Conservation (phyloP, 1,284 basidiomycete species). For the Naganishia sp. region DNA sequence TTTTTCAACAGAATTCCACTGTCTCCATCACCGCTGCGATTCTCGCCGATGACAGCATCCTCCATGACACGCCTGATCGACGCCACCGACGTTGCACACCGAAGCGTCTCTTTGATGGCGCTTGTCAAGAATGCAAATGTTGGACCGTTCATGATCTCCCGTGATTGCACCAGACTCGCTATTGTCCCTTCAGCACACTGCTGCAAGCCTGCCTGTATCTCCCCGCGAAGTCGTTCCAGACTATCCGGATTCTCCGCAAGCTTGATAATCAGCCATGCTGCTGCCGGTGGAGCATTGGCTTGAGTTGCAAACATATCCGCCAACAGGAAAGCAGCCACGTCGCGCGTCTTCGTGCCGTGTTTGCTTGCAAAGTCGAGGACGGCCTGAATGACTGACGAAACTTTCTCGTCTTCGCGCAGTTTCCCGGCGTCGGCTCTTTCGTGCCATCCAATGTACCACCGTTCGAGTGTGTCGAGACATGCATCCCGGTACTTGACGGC, state of each 20-base stretch:
- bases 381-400: neutral
- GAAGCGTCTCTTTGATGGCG: constrained; percentile 24
- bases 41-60: constrained; percentile 13
- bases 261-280: constrained; percentile 20
- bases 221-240: constrained; percentile 1
- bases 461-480: constrained; percentile 17
- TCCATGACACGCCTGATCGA: constrained; percentile 10
- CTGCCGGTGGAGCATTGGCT: constrained; percentile 26
- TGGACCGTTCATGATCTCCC: constrained; percentile 4
- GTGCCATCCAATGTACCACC: constrained; percentile 6
- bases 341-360: constrained; percentile 1
- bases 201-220: constrained; percentile 9
- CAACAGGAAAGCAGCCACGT: constrained; percentile 3
- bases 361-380: constrained; percentile 5
- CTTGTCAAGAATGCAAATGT: constrained; percentile 19
- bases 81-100: constrained; percentile 4
- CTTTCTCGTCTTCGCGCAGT: neutral
- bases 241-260: constrained; percentile 15
- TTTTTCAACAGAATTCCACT: constrained; percentile 2
- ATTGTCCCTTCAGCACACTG: constrained; percentile 6
- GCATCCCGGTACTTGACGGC: constrained; percentile 2
- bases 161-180: neutral
- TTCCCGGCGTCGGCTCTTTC: neutral
- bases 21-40: neutral
- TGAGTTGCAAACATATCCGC: constrained; percentile 18